Percentiles rank a stretch among this genome's conserved stretches.
Conservation (phyloP, 1,139 yeast genomes). For the Pichia sp. region DNA sequence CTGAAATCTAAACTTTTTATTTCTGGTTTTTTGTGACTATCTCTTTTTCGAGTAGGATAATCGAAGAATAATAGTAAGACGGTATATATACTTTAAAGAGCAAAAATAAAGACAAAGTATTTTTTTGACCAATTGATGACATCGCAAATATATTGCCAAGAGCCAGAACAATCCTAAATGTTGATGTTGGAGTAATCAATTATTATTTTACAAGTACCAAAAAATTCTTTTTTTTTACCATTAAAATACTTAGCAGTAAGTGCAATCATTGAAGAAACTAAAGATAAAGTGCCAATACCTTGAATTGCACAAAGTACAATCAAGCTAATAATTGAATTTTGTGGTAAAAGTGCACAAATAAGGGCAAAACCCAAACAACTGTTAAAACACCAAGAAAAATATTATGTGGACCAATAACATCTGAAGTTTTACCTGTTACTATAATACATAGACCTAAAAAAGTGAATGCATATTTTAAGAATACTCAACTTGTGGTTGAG, state of each 20-base stretch:
- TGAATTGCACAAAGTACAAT: conserved; percentile 35
- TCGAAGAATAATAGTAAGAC: conserved; percentile 20
- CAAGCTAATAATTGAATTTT: conserved; percentile 27
- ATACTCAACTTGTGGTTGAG: conserved; percentile 30
- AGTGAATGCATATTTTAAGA: conserved; percentile 35
- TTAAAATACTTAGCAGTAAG: conserved; percentile 29
- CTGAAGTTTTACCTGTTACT: conserved; percentile 33
- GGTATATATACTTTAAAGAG: conserved; percentile 10
- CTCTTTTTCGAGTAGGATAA: conserved; percentile 23
- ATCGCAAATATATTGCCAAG: conserved; percentile 34
- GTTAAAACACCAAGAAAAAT: conserved; percentile 23
- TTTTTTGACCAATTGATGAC: conserved; percentile 28
- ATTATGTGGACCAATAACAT: conserved; percentile 32
- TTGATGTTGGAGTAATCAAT: conserved; percentile 25
- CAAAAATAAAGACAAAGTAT: conserved; percentile 30
- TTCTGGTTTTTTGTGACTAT: conserved; percentile 14
- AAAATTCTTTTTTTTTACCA: conserved; percentile 18
- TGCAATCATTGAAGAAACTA: conserved; percentile 31
- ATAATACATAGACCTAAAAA: conserved; percentile 34
- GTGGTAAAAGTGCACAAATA: conserved; percentile 26
- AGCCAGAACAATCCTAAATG: conserved; percentile 30
- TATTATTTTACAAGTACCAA: conserved; percentile 25
- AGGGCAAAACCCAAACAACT: conserved; percentile 26
- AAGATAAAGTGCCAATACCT: conserved; percentile 33
- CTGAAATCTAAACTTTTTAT: conserved; percentile 27